These are phyloP conservation scores for Myxozyma neotropica DNA, from an alignment of 805 yeast species.

Conservation along the genomic window DNA sequence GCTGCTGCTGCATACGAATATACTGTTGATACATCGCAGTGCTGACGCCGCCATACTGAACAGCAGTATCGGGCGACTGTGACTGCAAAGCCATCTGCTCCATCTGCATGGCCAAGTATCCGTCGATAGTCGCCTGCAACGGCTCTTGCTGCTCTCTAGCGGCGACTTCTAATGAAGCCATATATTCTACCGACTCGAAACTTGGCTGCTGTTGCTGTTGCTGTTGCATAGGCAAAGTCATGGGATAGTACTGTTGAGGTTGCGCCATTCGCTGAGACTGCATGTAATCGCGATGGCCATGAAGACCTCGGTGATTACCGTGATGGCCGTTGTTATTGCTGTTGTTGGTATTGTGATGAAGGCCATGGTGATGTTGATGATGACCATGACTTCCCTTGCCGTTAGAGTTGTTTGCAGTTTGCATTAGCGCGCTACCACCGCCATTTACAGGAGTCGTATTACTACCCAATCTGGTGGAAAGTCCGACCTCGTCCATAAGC, in stretches of 20 bases:
- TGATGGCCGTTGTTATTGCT: background rate
- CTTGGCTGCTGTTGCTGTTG: background rate
- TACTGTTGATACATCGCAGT: conserved; percentile 11
- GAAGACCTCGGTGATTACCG: background rate
- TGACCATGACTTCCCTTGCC: background rate
- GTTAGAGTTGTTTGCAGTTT: background rate
- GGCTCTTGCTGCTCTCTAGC: background rate
- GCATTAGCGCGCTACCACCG: background rate
- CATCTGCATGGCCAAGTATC: conserved; percentile 13
- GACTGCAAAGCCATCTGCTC: conserved; percentile 14
- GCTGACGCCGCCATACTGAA: background rate
- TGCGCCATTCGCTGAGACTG: conserved; percentile 4
- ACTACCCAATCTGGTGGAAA: conserved; percentile 39
- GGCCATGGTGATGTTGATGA: conserved; percentile 1
- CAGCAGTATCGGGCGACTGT: conserved; percentile 2
- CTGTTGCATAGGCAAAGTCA: background rate
- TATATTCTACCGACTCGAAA: background rate
- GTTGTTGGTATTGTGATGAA: background rate
- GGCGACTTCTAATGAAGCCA: background rate
- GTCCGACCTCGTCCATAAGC: conserved; percentile 88
- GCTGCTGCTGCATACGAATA: conserved; percentile 11
- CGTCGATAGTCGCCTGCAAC: background rate
- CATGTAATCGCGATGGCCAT: background rate
- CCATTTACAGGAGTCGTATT: background rate
- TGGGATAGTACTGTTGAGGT: conserved; percentile 6